phyloP scores from a whole-genome alignment of 805 yeast species.

The Sungouiozyma ichnusensis region DNA sequence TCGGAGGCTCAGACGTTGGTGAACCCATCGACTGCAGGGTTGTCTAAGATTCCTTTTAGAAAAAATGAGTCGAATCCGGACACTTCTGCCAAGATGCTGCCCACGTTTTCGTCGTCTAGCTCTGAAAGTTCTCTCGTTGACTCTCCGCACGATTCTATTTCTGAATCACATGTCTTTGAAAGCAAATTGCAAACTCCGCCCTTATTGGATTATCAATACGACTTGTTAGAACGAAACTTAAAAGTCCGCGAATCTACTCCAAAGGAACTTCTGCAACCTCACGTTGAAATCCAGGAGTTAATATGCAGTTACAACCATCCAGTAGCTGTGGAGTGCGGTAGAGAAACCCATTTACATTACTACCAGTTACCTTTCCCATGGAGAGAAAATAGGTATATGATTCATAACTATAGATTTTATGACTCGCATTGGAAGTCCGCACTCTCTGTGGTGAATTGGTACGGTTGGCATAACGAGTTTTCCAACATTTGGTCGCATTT shows the following conservation, averaged over 20 bases:
- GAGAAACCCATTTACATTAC: constrained; percentile 49
- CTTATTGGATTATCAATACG: not conserved
- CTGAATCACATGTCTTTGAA: not conserved
- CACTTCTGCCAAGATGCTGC: not conserved
- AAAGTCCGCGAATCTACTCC: constrained; percentile 2
- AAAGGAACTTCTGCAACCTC: constrained; percentile 3
- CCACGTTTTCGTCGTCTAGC: constrained; percentile 3
- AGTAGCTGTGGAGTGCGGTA: constrained; percentile 35
- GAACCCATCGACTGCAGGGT: constrained; percentile 1
- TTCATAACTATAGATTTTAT: constrained; percentile 78
- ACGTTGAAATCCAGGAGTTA: constrained; percentile 3
- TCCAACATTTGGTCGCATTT: constrained; percentile 91
- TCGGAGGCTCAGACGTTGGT: constrained; percentile 16
- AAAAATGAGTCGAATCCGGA: not conserved
- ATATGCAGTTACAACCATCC: constrained; percentile 38
- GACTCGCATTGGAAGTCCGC: constrained; percentile 50
- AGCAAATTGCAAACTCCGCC: not conserved
- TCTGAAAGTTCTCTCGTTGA: constrained; percentile 1
- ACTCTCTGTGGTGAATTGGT: constrained; percentile 42
- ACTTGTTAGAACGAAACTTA: not conserved
- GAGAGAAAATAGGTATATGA: constrained; percentile 83
- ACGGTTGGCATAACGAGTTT: constrained; percentile 69
- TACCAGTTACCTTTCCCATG: constrained; percentile 86
- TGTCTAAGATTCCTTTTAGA: not conserved
- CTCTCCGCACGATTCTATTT: constrained; percentile 1